Conservation (phyloP, 1,284 basidiomycete species). For the Nidula niveotomentosa region DNA sequence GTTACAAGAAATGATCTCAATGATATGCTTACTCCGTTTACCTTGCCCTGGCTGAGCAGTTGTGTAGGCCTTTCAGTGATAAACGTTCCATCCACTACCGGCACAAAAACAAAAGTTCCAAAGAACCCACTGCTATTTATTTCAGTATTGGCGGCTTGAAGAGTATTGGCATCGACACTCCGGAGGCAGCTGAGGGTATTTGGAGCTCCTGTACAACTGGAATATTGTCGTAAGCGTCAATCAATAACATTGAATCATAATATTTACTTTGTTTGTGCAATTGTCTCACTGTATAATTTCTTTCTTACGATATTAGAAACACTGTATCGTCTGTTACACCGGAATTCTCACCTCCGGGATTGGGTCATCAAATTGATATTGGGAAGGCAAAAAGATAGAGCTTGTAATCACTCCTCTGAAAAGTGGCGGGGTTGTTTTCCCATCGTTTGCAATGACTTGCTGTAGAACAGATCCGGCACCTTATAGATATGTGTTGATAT, state of each 20-base stretch:
- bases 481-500: constrained; percentile 5
- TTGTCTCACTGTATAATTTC: constrained; percentile 6
- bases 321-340: background rate
- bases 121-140: constrained; percentile 35
- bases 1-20: constrained; percentile 15
- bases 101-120: constrained; percentile 38
- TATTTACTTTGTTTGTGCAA: background rate
- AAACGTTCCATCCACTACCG: constrained; percentile 44
- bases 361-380: constrained; percentile 40
- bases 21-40: constrained; percentile 34
- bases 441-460: constrained; percentile 33
- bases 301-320: constrained; percentile 7
- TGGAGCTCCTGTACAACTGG: constrained; percentile 31
- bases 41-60: constrained; percentile 27
- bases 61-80: constrained; percentile 40
- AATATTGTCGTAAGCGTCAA: background rate
- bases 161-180: constrained; percentile 18
- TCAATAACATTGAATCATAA: background rate
- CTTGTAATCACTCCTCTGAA: constrained; percentile 45
- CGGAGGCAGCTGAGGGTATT: constrained; percentile 36
- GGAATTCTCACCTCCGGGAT: constrained; percentile 37
- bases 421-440: constrained; percentile 34
- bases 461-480: constrained; percentile 39
- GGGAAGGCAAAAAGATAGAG: constrained; percentile 42
- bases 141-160: constrained; percentile 32